Evolutionary conservation across 1,284 basidiomycete species (phyloP), one percentile per base, ranked within the genome.

Genomic region (Rhodotorula sp.): DNA sequence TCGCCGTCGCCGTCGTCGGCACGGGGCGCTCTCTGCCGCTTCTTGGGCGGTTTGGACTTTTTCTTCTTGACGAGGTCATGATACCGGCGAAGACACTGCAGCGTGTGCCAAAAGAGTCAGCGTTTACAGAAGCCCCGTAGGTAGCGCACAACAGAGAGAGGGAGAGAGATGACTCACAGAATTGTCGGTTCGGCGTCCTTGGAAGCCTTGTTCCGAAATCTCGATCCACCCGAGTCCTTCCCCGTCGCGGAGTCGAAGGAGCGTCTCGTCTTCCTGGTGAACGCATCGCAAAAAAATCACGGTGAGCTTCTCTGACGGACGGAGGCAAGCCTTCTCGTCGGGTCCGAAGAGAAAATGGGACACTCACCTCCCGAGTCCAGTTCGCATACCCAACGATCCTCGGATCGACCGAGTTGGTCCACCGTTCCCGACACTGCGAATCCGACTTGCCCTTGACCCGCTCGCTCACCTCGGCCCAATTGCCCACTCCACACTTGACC

Each of bases 371-470:
- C n/a, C 64, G 57, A 1, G 64, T 65, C 79, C 79, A 80, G 6
- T 31, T 52, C 39, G 66, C 59, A 18, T 61, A 57, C 5, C 47
- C 58, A 20, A 34, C 3, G 49, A 70, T 47, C 60, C 58, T 69
- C 46, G 65, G 74, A 46, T 74, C 70, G 23, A 70, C 23, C 12
- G 91, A 88, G 79, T 93, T 92, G 62, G 89, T 87, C 81, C 88
- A 93, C 69, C 92, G 85, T 81, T 93, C 91, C 20, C 91, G 86
- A 81, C 91, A 93, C 79, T 93, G 76, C 46, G 70, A 91, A 18
- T 87, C 84, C 23, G 89, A 87, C 84, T 88, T 87, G 47, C 91
- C 85, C 23, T 88, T 88, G 4, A 93, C 90, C 26, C 84, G 78
- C 57, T 82, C 80, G 77, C 88, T 87, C 64, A 93, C 85, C 75